phyloP scores from a whole-genome alignment of 306 rosid species.

The Lotus japonicus region DNA sequence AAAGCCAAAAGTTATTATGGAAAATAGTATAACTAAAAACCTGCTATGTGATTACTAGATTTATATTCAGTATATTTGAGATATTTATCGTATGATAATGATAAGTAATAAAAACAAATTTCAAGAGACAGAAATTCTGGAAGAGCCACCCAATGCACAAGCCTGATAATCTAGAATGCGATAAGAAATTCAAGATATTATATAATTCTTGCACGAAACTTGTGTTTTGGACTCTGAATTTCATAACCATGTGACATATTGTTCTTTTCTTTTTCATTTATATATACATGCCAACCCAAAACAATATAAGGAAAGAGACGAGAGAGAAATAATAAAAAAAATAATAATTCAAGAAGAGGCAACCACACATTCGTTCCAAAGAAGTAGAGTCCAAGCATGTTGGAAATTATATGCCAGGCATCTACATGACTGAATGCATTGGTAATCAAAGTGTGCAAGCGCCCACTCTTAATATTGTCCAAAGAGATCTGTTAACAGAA shows the following conservation, averaged over 20 bases:
- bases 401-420: constrained; percentile 45
- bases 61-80: background rate
- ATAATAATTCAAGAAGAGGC: constrained; percentile 20
- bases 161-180: constrained; percentile 4
- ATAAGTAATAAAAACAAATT: background rate
- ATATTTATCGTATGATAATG: background rate
- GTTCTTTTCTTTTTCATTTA: background rate
- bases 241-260: background rate
- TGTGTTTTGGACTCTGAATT: background rate
- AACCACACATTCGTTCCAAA: constrained; percentile 65
- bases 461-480: constrained; percentile 61
- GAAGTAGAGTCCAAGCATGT: constrained; percentile 90
- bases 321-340: background rate
- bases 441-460: constrained; percentile 80
- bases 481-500: constrained; percentile 58
- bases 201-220: background rate
- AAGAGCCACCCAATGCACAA: background rate
- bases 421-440: constrained; percentile 83
- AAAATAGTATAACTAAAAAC: background rate
- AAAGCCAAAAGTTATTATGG: background rate
- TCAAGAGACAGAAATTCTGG: background rate
- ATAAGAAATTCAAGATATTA: background rate
- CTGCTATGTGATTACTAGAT: background rate
- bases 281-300: background rate
- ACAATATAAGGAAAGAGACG: background rate